A percentile compares a stretch with the other conserved stretches of the same genome.
phyloP scores from a whole-genome alignment of 352 stramenopile species.

The Globisporangium iwayamae region DNA sequence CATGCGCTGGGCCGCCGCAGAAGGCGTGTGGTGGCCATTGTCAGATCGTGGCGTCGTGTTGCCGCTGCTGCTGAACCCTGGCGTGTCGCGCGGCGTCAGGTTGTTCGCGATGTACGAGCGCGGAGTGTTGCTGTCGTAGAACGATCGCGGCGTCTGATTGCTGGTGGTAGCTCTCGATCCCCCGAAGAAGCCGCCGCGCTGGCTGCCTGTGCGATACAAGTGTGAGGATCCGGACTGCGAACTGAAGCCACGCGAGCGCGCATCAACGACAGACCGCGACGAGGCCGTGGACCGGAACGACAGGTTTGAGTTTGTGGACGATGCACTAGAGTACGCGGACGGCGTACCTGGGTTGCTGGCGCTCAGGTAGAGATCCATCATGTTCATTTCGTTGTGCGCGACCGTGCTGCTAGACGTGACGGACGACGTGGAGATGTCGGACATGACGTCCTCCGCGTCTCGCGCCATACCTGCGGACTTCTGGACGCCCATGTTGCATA shows the following conservation, averaged over 20 bases:
- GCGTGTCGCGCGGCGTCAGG: conserved; percentile 38
- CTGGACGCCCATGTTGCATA: conserved; percentile 85
- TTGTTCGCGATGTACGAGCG: conserved; percentile 76
- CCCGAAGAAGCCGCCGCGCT: conserved; percentile 14
- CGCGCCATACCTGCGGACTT: conserved; percentile 26
- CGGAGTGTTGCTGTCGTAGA: conserved; percentile 64
- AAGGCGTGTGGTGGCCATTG: conserved; percentile 28
- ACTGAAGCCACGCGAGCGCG: conserved; percentile 19
- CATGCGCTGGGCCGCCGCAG: conserved; percentile 48
- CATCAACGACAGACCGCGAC: conserved; percentile 52
- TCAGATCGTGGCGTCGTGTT: conserved; percentile 39
- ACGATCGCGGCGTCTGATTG: conserved; percentile 25
- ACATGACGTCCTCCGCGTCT: conserved; percentile 55
- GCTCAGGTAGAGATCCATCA: conserved; percentile 79
- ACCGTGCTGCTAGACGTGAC: conserved; percentile 77
- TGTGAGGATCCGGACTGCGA: conserved; percentile 4
- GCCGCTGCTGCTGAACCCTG: conserved; percentile 33
- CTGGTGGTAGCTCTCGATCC: neutral
- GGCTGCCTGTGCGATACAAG: conserved; percentile 12
- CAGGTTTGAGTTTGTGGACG: conserved; percentile 62
- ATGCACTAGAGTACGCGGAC: conserved; percentile 73
- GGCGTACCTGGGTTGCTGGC: conserved; percentile 54
- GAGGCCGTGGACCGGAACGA: conserved; percentile 77
- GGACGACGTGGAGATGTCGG: conserved; percentile 72
- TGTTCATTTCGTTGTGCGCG: conserved; percentile 83